Evolutionary conservation across 2,329 filamentous ascomycete species (phyloP).

Genomic region (Colletotrichum karsti): DNA sequence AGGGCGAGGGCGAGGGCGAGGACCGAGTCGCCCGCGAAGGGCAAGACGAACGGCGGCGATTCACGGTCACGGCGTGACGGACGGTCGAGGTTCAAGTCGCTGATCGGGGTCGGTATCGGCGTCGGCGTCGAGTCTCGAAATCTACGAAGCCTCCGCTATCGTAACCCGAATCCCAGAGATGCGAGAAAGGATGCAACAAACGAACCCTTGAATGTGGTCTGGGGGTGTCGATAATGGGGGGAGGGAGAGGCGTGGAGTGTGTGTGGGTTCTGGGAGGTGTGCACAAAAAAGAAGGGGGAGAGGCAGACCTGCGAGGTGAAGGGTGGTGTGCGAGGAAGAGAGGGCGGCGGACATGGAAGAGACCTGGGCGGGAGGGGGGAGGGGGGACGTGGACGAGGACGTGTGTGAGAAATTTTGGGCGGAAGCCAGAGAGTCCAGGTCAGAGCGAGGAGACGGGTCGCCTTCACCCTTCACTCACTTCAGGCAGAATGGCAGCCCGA

Average conservation of each 20-base stretch:
- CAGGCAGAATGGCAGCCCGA: too few species aligned
- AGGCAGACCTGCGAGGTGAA: conserved; percentile 32
- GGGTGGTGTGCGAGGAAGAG: conserved; percentile 30
- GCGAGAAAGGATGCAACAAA: conserved; percentile 29
- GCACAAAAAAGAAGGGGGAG: conserved; percentile 34
- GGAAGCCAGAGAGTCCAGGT: conserved; percentile 3
- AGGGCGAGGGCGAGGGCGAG: background rate
- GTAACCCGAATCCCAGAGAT: conserved; percentile 26
- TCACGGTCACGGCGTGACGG: background rate
- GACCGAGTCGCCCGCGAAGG: conserved; percentile 10
- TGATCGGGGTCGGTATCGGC: conserved; percentile 4
- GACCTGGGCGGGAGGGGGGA: conserved; percentile 25
- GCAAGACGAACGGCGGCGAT: background rate
- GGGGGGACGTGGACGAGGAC: conserved; percentile 12
- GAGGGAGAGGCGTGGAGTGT: conserved; percentile 48
- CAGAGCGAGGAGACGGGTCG: too few species aligned
- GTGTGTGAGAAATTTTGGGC: background rate
- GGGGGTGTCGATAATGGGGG: conserved; percentile 52
- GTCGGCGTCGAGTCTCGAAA: background rate
- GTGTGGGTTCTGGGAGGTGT: conserved; percentile 38
- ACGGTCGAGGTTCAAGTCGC: background rate
- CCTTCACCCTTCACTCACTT: too few species aligned
- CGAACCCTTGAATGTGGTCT: conserved; percentile 32
- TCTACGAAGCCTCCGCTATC: conserved; percentile 28
- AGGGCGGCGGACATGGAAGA: conserved; percentile 29